Percentiles rank a stretch among this genome's conserved stretches.
Evolutionary conservation across 805 yeast species (phyloP).

Genomic region (Pichia manshurica): DNA sequence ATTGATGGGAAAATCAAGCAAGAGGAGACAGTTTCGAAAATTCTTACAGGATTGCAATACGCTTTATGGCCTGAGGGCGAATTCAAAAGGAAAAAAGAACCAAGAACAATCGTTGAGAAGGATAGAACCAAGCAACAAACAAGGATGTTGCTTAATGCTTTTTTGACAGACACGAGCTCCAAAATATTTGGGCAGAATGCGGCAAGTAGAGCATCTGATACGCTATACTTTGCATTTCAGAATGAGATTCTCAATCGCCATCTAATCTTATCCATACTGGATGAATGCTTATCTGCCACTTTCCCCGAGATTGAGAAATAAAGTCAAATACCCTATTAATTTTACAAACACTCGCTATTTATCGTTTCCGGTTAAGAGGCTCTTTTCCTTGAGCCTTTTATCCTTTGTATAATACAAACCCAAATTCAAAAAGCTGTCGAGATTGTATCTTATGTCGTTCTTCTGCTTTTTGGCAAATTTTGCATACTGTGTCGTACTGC

Average conservation of each 20-base stretch:
- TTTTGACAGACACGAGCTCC: conserved; percentile 61
- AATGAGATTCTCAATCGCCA: conserved; percentile 66
- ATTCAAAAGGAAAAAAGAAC: conserved; percentile 40
- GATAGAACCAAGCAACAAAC: conserved; percentile 54
- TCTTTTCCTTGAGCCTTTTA: background rate
- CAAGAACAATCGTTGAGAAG: conserved; percentile 47
- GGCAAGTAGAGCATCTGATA: conserved; percentile 55
- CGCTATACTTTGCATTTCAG: conserved; percentile 63
- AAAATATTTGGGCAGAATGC: conserved; percentile 67
- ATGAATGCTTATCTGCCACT: conserved; percentile 45
- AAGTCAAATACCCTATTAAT: background rate
- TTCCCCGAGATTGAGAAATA: conserved; percentile 32
- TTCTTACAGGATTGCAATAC: conserved; percentile 28
- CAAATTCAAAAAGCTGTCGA: conserved; percentile 4
- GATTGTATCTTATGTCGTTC: conserved; percentile 1
- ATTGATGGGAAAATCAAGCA: conserved; percentile 34
- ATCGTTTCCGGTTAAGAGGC: background rate
- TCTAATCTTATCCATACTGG: conserved; percentile 53
- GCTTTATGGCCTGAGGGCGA: conserved; percentile 48
- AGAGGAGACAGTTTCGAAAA: conserved; percentile 42
- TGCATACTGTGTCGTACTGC: background rate
- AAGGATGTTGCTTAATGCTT: conserved; percentile 42
- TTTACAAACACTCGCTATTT: background rate
- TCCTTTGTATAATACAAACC: background rate
- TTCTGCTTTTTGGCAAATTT: background rate